These are phyloP conservation scores for Allomyces javanicus DNA, from an alignment of 192 early-diverging fungal species.

Conservation along the genomic window DNA sequence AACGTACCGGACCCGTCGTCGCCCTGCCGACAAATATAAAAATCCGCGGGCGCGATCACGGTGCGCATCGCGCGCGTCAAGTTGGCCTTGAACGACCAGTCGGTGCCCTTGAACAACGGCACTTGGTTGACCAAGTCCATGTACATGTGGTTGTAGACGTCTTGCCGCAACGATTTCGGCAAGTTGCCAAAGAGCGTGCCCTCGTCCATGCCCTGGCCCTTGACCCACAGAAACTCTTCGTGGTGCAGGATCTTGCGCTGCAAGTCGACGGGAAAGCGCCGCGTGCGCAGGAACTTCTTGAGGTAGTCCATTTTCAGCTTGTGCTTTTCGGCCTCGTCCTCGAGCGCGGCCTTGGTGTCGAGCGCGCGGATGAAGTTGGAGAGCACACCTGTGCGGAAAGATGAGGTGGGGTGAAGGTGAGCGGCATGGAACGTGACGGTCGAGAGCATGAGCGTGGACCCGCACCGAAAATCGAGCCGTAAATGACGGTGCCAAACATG, in stretches of 20 bases:
- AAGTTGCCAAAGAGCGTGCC: constrained; percentile 6
- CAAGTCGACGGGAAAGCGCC: neutral
- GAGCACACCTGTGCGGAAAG: constrained; percentile 3
- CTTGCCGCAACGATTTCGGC: constrained; percentile 5
- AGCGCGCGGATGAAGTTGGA: constrained; percentile 4
- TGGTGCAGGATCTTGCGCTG: constrained; percentile 6
- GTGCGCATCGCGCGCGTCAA: constrained; percentile 2
- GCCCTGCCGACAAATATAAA: neutral
- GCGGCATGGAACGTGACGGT: too few species aligned
- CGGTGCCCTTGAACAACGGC: constrained; percentile 8
- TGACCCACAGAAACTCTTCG: constrained; percentile 4
- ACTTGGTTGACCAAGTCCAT: constrained; percentile 8
- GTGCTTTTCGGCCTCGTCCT: constrained; percentile 1
- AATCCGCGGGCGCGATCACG: neutral
- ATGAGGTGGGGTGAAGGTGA: neutral
- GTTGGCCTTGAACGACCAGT: constrained; percentile 1
- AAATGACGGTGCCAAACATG: neutral
- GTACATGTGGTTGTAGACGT: constrained; percentile 8
- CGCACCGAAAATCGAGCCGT: neutral
- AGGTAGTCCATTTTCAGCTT: neutral
- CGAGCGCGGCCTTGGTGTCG: constrained; percentile 5
- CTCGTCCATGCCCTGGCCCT: constrained; percentile 10
- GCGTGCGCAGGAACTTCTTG: neutral
- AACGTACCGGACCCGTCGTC: constrained; percentile 8
- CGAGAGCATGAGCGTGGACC: too few species aligned